These are phyloP conservation scores for Eutrema heterophyllum DNA, from an alignment of 345 rosid genomes.

Conservation along the genomic window DNA sequence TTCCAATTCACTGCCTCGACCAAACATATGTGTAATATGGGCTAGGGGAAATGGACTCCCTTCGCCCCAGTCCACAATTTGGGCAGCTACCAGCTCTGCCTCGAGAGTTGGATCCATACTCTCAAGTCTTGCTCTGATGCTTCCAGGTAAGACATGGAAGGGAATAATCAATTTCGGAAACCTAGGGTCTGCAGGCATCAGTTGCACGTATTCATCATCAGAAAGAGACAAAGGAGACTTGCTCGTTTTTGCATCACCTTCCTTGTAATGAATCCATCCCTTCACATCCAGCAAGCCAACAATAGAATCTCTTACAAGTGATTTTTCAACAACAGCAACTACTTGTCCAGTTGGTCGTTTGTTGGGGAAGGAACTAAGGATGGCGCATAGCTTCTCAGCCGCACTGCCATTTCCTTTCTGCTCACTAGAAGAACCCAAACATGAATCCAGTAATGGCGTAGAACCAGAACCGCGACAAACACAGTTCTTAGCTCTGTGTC, in stretches of 20 bases:
- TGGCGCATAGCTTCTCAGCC: constrained; percentile 45
- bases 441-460: neutral
- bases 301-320: constrained; percentile 56
- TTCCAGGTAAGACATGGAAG: constrained; percentile 49
- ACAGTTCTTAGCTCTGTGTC: constrained; percentile 22
- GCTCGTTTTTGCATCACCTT: constrained; percentile 39
- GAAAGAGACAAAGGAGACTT: constrained; percentile 30
- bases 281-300: constrained; percentile 74
- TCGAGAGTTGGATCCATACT: constrained; percentile 53
- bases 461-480: neutral
- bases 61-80: constrained; percentile 60
- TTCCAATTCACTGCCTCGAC: constrained; percentile 64
- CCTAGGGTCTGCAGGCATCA: constrained; percentile 63
- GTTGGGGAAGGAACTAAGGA: constrained; percentile 48
- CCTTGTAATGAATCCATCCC: constrained; percentile 48
- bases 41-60: constrained; percentile 61
- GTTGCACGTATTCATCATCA: constrained; percentile 43
- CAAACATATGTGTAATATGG: constrained; percentile 49
- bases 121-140: constrained; percentile 60
- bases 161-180: constrained; percentile 66
- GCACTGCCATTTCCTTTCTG: constrained; percentile 39
- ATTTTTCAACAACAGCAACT: constrained; percentile 58
- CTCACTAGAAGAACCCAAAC: constrained; percentile 18
- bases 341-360: constrained; percentile 88
- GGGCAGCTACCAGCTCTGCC: constrained; percentile 74